Evolutionary conservation across 768 basidiomycete genomes (phyloP), one percentile per base, ranked within the genome.

Genomic region (Cystobasidium onofrii): DNA sequence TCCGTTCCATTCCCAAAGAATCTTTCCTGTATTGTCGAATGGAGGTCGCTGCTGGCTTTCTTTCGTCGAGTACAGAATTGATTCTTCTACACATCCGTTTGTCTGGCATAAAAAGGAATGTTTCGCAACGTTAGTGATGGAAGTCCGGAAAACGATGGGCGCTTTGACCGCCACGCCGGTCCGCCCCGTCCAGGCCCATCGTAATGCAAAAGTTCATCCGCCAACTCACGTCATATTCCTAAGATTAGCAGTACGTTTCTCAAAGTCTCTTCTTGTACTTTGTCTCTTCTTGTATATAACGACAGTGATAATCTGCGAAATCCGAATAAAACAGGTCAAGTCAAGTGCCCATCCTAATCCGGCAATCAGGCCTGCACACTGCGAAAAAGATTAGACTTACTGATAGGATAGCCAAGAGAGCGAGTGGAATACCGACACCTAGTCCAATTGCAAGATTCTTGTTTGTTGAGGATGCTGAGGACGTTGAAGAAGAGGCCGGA

Each of bases 391-490:
- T n/a, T n/a, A n/a, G n/a, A 34, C 43, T 50, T 31, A 64, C 63
- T 23, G 63, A 39, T 25, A 64, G 18, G 25, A 44, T 13, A 13
- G 43, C 63, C 10, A 64, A 20, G 15, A 64, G 25, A 20, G 33
- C 43, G 12, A 64, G 43, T 4, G 41, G 41, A 17, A 67, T 41
- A 25, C 65, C 65, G 4, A 67, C 65, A 3, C 65, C 65, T 15
- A 67, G 50, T 54, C 65, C 65, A 46, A 67, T 67, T 7, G 65
- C 65, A 10, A 67, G 65, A 20, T 27, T 60, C 46, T 50, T 50
- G 31, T 60, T 60, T 13, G 57, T 29, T 60, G 57, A 60, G 6
- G 29, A 17, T 6, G 20, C 4, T 4, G 25, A 17, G 23, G 57
- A 27, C n/a, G n/a, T 60, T 60, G 13, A 29, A 27, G 15, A 15